These are phyloP conservation scores for Ascocoryne sarcoides DNA, from an alignment of 2,329 filamentous ascomycete genomes.

Conservation along the genomic window DNA sequence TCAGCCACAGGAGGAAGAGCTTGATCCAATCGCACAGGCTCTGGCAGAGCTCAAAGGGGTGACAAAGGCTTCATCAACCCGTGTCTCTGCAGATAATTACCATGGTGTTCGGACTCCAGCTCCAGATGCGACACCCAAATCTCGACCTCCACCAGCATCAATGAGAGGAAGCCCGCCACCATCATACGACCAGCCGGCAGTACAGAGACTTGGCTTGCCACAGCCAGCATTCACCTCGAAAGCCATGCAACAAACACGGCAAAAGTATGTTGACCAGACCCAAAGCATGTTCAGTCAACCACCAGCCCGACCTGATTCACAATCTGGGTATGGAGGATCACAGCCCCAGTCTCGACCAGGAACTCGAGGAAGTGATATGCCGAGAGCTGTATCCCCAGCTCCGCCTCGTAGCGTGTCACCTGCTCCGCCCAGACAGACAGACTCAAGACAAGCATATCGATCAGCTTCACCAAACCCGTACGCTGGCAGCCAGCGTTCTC, in stretches of 20 bases:
- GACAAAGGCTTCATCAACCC: conserved; percentile 66
- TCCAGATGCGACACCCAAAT: conserved; percentile 38
- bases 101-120: conserved; percentile 85
- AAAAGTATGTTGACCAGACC: conserved; percentile 78
- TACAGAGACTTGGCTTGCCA: conserved; percentile 77
- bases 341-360: conserved; percentile 44
- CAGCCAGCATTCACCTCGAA: conserved; percentile 86
- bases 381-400: conserved; percentile 53
- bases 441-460: conserved; percentile 36
- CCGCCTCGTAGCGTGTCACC: conserved; percentile 57
- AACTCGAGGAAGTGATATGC: conserved; percentile 50
- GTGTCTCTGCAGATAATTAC: conserved; percentile 94
- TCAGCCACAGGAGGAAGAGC: conserved; percentile 45
- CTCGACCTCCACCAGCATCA: conserved; percentile 35
- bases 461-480: conserved; percentile 60
- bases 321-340: conserved; percentile 25
- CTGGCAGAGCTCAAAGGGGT: conserved; percentile 88
- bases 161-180: conserved; percentile 75
- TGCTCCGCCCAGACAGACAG: conserved; percentile 44
- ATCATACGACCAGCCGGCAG: conserved; percentile 61
- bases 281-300: conserved; percentile 60
- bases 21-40: conserved; percentile 85
- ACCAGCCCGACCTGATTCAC: conserved; percentile 24
- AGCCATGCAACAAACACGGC: conserved; percentile 91
- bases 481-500: conserved; percentile 28